Evolutionary conservation across 2,329 filamentous ascomycete genomes (phyloP).

Genomic region (Colletotrichum musae): DNA sequence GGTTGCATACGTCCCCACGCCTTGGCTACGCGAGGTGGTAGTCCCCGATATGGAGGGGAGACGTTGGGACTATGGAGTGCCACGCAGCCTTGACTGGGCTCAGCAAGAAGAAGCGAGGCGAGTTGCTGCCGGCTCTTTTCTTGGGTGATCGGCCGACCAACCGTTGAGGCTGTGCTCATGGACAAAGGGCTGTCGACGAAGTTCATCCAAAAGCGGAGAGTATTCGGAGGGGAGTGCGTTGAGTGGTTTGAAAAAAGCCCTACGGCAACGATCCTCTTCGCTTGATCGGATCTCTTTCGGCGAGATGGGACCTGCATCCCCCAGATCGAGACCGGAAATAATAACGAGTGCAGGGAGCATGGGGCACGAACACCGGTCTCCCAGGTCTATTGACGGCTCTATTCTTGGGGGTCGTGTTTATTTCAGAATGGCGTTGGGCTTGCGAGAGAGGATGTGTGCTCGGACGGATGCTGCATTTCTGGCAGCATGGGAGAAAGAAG

Average conservation of each 20-base stretch:
- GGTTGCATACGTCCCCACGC: too few species aligned
- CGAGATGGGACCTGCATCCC: too few species aligned
- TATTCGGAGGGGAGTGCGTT: too few species aligned
- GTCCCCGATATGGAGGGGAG: not conserved
- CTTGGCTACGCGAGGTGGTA: too few species aligned
- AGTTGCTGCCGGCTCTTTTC: too few species aligned
- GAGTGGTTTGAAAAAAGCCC: not conserved
- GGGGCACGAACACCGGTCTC: conserved; percentile 8
- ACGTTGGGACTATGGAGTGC: conserved; percentile 3
- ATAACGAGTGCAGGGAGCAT: conserved; percentile 32
- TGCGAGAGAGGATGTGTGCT: not conserved
- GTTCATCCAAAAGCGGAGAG: conserved; percentile 8
- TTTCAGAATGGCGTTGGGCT: conserved; percentile 26
- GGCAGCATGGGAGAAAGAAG: not conserved
- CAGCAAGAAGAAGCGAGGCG: not conserved
- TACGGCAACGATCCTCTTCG: not conserved
- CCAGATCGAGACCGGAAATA: conserved; percentile 9
- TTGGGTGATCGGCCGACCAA: too few species aligned
- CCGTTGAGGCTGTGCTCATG: too few species aligned
- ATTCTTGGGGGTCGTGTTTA: conserved; percentile 10
- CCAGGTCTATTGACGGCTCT: conserved; percentile 17
- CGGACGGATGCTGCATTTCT: conserved; percentile 5
- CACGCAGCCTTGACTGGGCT: conserved; percentile 1
- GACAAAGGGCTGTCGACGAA: conserved; percentile 14
- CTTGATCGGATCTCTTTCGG: conserved; percentile 6